phyloP scores from a whole-genome alignment of 2,329 filamentous ascomycete species.

The Elsinoe batatas region DNA sequence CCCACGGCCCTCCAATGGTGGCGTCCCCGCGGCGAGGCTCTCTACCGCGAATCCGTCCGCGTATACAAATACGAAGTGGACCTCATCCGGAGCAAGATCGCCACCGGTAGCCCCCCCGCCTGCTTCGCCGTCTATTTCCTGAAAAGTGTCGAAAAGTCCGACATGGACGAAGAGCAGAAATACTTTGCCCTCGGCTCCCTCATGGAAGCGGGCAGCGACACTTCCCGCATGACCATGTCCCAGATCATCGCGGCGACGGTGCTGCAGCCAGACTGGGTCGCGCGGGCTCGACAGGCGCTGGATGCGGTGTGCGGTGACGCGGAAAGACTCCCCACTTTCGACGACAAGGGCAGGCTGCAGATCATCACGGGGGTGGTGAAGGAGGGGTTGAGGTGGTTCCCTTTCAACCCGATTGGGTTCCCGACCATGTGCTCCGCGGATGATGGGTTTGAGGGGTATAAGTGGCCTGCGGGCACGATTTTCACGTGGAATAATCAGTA shows the following conservation, averaged over 20 bases:
- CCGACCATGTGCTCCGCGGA: constrained; percentile 36
- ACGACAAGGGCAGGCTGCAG: constrained; percentile 24
- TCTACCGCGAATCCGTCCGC: constrained; percentile 4
- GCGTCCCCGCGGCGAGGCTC: constrained; percentile 2
- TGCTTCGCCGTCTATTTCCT: constrained; percentile 30
- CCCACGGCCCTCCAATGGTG: constrained; percentile 10
- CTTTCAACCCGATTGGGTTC: constrained; percentile 22
- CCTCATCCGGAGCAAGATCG: constrained; percentile 21
- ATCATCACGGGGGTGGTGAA: constrained; percentile 27
- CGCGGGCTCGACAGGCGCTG: constrained; percentile 24
- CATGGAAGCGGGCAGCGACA: constrained; percentile 21
- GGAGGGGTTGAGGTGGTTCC: constrained; percentile 28
- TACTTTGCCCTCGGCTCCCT: constrained; percentile 12
- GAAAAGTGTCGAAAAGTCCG: constrained; percentile 30
- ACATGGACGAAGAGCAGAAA: constrained; percentile 17
- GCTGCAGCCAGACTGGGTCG: constrained; percentile 22
- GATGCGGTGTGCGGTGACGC: constrained; percentile 22
- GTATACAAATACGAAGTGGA: constrained; percentile 12
- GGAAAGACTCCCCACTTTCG: constrained; percentile 22
- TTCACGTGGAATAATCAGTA: constrained; percentile 12
- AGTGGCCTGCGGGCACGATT: constrained; percentile 8
- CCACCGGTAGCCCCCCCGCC: constrained; percentile 26
- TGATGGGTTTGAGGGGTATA: constrained; percentile 32
- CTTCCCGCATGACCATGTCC: constrained; percentile 22
- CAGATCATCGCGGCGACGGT: constrained; percentile 27